Percentiles rank a stretch among this genome's conserved stretches.
Conservation (phyloP, 2,329 filamentous ascomycete species). For the Monilinia fructigena region DNA sequence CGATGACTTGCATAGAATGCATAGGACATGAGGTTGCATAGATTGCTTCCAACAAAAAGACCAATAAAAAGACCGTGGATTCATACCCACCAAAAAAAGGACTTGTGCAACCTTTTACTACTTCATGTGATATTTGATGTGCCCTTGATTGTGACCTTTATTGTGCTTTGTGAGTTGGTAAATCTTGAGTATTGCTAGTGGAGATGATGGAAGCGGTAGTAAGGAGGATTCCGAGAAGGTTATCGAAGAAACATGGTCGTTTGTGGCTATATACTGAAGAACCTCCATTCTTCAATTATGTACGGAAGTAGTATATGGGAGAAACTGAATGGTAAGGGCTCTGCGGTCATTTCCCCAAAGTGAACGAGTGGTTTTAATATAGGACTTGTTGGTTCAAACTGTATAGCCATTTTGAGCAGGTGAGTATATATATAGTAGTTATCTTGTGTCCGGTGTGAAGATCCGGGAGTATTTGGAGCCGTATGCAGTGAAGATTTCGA, state of each 20-base stretch:
- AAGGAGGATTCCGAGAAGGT: background rate
- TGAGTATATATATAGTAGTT: too few species aligned
- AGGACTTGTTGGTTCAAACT: background rate
- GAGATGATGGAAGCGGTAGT: background rate
- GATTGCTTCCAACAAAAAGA: background rate
- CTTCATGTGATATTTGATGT: background rate
- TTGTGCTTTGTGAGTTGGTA: background rate
- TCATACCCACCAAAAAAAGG: background rate
- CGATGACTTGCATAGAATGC: background rate
- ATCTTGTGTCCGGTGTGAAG: too few species aligned
- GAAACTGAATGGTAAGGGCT: background rate
- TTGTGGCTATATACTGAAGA: too few species aligned
- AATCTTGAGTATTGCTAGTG: background rate
- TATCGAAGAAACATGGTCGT: too few species aligned
- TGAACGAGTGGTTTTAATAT: background rate
- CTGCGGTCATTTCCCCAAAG: background rate
- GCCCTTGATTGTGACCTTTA: background rate
- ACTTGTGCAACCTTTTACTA: too few species aligned
- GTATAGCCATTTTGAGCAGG: too few species aligned
- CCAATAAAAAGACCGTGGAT: background rate
- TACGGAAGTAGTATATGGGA: background rate
- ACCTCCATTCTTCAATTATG: background rate
- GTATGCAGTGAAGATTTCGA: too few species aligned
- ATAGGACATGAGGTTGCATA: background rate
- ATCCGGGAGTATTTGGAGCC: too few species aligned